A percentile compares a stretch with the other conserved stretches of the same genome.
phyloP scores from a whole-genome alignment of 169 alveolate genomes.

The Eimeria mitis region DNA sequence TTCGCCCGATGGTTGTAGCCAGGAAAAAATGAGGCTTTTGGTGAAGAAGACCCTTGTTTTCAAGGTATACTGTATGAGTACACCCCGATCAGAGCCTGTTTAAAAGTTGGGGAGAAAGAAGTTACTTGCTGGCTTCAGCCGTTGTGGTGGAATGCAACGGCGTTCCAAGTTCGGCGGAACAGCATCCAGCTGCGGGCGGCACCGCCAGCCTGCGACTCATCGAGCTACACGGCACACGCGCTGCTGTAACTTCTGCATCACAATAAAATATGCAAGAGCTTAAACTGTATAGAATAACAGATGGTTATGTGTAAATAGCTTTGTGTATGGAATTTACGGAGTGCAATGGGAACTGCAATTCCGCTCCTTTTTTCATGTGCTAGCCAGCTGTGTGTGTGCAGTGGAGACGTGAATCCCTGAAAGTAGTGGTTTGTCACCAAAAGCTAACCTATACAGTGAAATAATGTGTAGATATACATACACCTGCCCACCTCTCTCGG shows the following conservation, averaged over 20 bases:
- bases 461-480: not conserved
- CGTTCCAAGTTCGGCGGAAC: not conserved
- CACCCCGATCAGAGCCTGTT: not conserved
- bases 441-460: not conserved
- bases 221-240: not conserved
- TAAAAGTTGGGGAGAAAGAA: not conserved
- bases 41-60: not conserved
- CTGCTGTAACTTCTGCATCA: not conserved
- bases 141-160: not conserved
- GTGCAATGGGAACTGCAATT: not conserved
- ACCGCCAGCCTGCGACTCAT: not conserved
- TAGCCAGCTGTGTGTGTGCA: not conserved
- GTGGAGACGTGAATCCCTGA: not conserved
- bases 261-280: not conserved
- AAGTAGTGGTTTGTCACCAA: not conserved
- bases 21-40: not conserved
- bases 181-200: not conserved
- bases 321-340: not conserved
- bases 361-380: not conserved
- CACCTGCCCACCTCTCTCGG: not conserved
- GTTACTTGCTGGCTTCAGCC: not conserved
- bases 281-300: not conserved
- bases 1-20: not conserved
- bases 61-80: not conserved
- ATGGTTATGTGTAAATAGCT: not conserved